phyloP scores from a whole-genome alignment of 2,329 filamentous ascomycete genomes.

The Neophaeococcomyces aloes region DNA sequence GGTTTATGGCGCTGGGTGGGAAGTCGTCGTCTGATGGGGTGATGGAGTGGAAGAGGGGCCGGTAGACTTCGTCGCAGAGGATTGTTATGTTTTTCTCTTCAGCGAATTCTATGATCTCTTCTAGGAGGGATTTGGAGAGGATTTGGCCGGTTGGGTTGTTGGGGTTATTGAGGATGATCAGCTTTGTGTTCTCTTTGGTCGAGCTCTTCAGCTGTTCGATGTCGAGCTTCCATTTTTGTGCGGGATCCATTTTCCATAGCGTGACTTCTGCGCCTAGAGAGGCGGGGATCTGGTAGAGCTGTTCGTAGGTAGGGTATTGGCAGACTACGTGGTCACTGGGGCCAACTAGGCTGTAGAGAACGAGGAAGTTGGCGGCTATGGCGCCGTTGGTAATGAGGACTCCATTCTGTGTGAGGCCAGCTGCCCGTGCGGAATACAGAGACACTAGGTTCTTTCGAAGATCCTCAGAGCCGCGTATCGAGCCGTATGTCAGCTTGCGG shows the following conservation, averaged over 20 bases:
- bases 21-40: constrained; percentile 36
- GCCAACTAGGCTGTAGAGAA: constrained; percentile 61
- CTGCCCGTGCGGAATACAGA: constrained; percentile 16
- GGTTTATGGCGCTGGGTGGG: constrained; percentile 24
- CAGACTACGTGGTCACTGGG: constrained; percentile 72
- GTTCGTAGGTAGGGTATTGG: constrained; percentile 79
- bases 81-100: constrained; percentile 53
- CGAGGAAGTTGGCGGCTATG: constrained; percentile 70
- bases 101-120: constrained; percentile 53
- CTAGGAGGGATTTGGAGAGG: constrained; percentile 50
- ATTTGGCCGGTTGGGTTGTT: constrained; percentile 72
- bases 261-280: constrained; percentile 67
- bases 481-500: constrained; percentile 21
- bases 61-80: constrained; percentile 72
- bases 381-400: constrained; percentile 70
- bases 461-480: constrained; percentile 21
- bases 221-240: constrained; percentile 57
- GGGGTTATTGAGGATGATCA: constrained; percentile 63
- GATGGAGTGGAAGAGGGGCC: constrained; percentile 67
- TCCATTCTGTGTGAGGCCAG: constrained; percentile 42
- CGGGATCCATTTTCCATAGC: constrained; percentile 59
- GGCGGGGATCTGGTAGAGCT: constrained; percentile 65
- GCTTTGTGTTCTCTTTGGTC: constrained; percentile 40
- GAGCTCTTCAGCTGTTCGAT: constrained; percentile 55
- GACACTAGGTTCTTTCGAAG: constrained; percentile 24